Conservation (phyloP, 1,139 yeast species). For the Saccharomycopsis phalli region DNA sequence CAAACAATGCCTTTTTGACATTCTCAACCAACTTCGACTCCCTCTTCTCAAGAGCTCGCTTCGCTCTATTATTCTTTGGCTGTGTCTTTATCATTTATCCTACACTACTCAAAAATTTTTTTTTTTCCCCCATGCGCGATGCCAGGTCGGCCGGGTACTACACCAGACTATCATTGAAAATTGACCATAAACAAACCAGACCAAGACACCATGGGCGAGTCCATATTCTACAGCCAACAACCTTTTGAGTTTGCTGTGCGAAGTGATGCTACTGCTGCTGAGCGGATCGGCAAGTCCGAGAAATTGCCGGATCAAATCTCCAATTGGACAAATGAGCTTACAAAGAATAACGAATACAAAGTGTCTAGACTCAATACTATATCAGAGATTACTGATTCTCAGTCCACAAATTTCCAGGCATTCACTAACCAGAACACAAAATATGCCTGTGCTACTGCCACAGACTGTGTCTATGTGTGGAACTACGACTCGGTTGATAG, state of each 20-base stretch:
- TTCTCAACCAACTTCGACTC: slow-evolving; percentile 88
- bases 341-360: slow-evolving; percentile 51
- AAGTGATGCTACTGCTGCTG: slow-evolving; percentile 2
- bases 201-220: slow-evolving; percentile 3
- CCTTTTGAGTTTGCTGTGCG: slow-evolving; percentile 10
- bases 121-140: slow-evolving; percentile 4
- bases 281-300: not conserved
- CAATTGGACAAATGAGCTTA: slow-evolving; percentile 35
- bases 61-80: slow-evolving; percentile 93
- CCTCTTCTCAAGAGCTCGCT: slow-evolving; percentile 83
- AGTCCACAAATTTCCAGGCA: slow-evolving; percentile 29
- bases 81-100: slow-evolving; percentile 7
- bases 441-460: slow-evolving; percentile 47
- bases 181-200: not conserved
- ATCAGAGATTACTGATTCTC: slow-evolving; percentile 34
- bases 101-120: slow-evolving; percentile 1
- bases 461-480: slow-evolving; percentile 57
- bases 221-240: slow-evolving; percentile 9
- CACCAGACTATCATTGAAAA: not conserved
- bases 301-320: not conserved
- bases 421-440: slow-evolving; percentile 45
- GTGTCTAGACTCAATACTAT: slow-evolving; percentile 52
- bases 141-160: slow-evolving; percentile 2
- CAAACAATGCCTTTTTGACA: slow-evolving; percentile 80
- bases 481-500: slow-evolving; percentile 52